Base-by-base conservation (phyloP, 306 rosid genomes). In the Canavalia ensiformis region DNA sequence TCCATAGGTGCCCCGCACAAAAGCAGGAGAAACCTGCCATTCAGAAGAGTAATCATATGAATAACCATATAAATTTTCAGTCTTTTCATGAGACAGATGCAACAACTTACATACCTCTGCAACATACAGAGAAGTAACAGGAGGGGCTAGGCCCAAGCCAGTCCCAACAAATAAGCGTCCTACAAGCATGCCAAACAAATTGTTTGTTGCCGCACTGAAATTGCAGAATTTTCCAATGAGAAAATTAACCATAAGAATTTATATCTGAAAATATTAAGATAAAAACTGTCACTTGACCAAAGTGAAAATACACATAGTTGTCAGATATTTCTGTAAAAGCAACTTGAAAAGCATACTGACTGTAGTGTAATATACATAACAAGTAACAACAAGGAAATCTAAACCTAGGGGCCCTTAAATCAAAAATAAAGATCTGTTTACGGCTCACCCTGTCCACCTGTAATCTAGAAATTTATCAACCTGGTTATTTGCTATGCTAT, bases 111-210 rank as follows among this genome's bases (percentile, higher is more conserved):
- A 81, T 88, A 95, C 99, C 99, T 95, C 99, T 2, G 97, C 75
- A 72, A 95, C 90, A 68, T 95, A 95, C 82, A 95, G 91, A 86
- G 97, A 72, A 60, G 94, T 91, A 82, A 90, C 92, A 64, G 98
- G 85, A 83, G 99, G 99, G 35, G 96, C 98, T 51, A 95, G 79
- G 50, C 98, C 99, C 93, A 95, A 78, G 86, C 99, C 99, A 71
- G 92, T 81, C 80, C 99, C 99, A 88, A 95, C 99, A 91, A 95
- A 66, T 68, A 95, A 75, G 85, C 99, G 89, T 69, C 98, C 98
- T 72, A 95, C 81, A 79, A 95, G 99, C 99, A 95, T 95, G 55
- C 99, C 98, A 60, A 87, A 86, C 78, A 95, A 78, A 79, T 94
- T 95, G 87, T 90, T 93, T 87, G 97, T 78, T 63, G 88, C 89